A percentile compares a stretch with the other conserved stretches of the same genome.
phyloP scores from a whole-genome alignment of 2,329 filamentous ascomycete species.

The Diaporthe vaccinii region DNA sequence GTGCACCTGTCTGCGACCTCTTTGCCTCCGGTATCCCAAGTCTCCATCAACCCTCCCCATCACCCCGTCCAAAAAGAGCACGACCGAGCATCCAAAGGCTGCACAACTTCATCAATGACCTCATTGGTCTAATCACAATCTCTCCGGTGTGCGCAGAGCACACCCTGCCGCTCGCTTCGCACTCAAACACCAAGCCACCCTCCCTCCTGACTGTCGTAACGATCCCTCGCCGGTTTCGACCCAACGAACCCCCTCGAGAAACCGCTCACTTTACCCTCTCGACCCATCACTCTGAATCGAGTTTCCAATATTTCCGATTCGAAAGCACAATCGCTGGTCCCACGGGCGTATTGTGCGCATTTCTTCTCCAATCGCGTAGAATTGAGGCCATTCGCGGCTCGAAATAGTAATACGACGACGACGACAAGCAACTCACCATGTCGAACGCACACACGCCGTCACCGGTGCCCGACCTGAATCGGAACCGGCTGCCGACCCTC shows the following conservation, averaged over 20 bases:
- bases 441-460: slow-evolving; percentile 59
- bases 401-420: slow-evolving; percentile 17
- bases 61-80: slow-evolving; percentile 19
- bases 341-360: neutral
- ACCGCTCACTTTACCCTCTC: slow-evolving; percentile 18
- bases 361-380: slow-evolving; percentile 1
- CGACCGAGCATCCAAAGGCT: slow-evolving; percentile 32
- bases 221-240: slow-evolving; percentile 19
- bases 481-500: slow-evolving; percentile 91
- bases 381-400: slow-evolving; percentile 17
- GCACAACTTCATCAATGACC: slow-evolving; percentile 34
- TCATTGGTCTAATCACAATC: slow-evolving; percentile 32
- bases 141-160: slow-evolving; percentile 32
- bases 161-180: slow-evolving; percentile 37
- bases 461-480: slow-evolving; percentile 70
- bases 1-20: slow-evolving; percentile 34
- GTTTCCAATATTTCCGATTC: slow-evolving; percentile 23
- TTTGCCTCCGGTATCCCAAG: slow-evolving; percentile 25
- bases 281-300: slow-evolving; percentile 23
- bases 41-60: slow-evolving; percentile 27
- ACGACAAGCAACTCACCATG: slow-evolving; percentile 50
- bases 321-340: slow-evolving; percentile 10
- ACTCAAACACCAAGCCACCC: slow-evolving; percentile 14
- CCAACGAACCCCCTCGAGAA: slow-evolving; percentile 16
- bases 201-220: slow-evolving; percentile 27